Evolutionary conservation across 805 yeast genomes (phyloP), one percentile per base, ranked within the genome.

Genomic region (Komagataella mondaviorum): DNA sequence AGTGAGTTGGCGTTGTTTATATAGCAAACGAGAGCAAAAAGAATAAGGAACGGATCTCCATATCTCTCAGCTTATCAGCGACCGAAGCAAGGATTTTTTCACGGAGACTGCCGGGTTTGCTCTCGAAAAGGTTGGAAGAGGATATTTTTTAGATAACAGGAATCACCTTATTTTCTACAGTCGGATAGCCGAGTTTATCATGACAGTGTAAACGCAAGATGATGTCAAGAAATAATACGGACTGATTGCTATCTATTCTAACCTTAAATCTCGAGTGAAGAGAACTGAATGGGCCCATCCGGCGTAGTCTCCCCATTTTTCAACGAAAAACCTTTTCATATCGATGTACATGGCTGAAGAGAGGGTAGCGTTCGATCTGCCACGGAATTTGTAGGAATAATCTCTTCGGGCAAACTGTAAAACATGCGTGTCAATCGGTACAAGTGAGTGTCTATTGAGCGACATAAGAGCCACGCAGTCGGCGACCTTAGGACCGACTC

Each of bases 201-300:
- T 8, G 10, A 8, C 14, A 30, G 4, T 3, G n/a, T 30, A 30
- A 14, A 30, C 14, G 39, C 39, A 30, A 30, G 39, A 30, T 30
- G 39, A 14, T 10, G 10, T 30, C 10, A 30, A 30, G 20, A 20
- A 20, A 3, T 20, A 30, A 14, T 30, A 30, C 10, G 39, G 39
- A 30, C 12, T 7, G 39, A 4, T 30, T 30, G 39, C 39, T 30
- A 30, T 30, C 39, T 30, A 30, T 30, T 30, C 39, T 30, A 30
- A 30, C 39, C 14, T 30, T 30, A 90, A 72, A 60, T 89, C 96
- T 5, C 89, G 87, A 0, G 97, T 84, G 66, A 90, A 90, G 52
- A 90, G 71, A 8, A 91, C 88, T n/a, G 91, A 85, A 60, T 91
- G 99, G 0, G 98, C 98, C 99, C 99, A 93, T 0, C 99, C 99